Base-by-base conservation (phyloP, 495 filamentous ascomycete genomes). In the Tetracladium setigerum region DNA sequence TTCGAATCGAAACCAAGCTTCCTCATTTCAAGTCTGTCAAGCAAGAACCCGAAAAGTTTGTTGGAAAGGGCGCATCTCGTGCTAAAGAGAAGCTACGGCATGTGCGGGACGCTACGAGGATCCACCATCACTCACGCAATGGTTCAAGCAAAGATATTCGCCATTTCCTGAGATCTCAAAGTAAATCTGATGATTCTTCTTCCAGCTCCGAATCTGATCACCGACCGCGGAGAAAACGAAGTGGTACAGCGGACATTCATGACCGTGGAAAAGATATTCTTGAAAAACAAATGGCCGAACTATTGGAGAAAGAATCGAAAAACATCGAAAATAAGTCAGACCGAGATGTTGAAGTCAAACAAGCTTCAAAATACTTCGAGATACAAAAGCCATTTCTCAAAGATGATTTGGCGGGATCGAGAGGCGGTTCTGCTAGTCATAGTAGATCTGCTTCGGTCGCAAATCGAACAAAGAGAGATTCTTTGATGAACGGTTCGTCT, bases 201-300 rank as follows among this genome's bases (percentile, higher is more conserved):
- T 57, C 58, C 5, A 55, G 58, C 36, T 52, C 44, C 33, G 55
- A 54, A 34, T 14, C 8, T 10, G 19, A 15, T 15, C 30, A 38
- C 1, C 57, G 17, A 9, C 31, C 39, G 15, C 47, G 44, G 42
- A 17, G 52, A 12, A 38, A 46, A 30, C 44, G 55, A 5, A 55
- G 54, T 43, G 48, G 49, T 4, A 61, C 55, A 22, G 38, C 46
- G 10, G 54, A 60, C 31, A 56, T 54, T 15, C 55, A 63, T 30
- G 49, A 67, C 41, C 50, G 58, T 33, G 62, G 73, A 30, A 76
- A 64, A 47, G 76, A 76, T 24, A 69, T 82, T 12, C 63, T 87
- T 6, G 79, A 81, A 46, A 81, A 78, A 54, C 82, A 84, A 50
- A 82, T 87, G 77, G 69, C 73, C 52, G 70, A 78, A n/a, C 73